phyloP scores from a whole-genome alignment of 495 filamentous ascomycete species.

The Cladorrhinum samala region DNA sequence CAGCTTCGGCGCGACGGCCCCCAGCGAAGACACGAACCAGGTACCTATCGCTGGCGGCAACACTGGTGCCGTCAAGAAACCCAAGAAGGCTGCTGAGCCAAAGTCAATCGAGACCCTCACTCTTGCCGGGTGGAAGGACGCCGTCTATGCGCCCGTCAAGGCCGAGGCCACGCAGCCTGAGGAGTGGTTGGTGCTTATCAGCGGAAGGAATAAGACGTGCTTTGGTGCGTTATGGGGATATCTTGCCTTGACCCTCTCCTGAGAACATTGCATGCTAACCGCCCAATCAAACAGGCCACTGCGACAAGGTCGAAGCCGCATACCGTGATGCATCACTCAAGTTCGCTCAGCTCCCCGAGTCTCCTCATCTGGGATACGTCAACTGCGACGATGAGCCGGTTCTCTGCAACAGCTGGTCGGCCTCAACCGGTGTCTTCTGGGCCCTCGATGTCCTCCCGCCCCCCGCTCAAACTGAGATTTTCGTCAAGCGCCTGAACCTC shows the following conservation, averaged over 20 bases:
- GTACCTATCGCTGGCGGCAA: conserved; percentile 37
- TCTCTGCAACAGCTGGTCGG: conserved; percentile 78
- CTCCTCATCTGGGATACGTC: conserved; percentile 65
- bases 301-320: conserved; percentile 39
- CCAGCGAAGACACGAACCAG: conserved; percentile 57
- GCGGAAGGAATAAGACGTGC: conserved; percentile 85
- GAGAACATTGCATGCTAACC: no score
- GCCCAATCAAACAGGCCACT: conserved; percentile 34
- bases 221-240: conserved; percentile 54
- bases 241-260: no score
- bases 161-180: conserved; percentile 50
- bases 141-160: conserved; percentile 56
- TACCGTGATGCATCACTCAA: conserved; percentile 59
- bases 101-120: conserved; percentile 55
- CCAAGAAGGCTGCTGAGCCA: conserved; percentile 39
- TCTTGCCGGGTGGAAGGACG: conserved; percentile 63
- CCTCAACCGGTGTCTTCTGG: conserved; percentile 64
- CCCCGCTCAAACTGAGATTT: conserved; percentile 55
- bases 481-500: conserved; percentile 55
- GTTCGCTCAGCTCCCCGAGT: conserved; percentile 57
- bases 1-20: conserved; percentile 38
- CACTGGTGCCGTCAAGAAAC: conserved; percentile 29
- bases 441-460: conserved; percentile 56
- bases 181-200: conserved; percentile 77
- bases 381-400: conserved; percentile 75